These are phyloP conservation scores for Exutisphaerella laricina DNA, from an alignment of 2,329 filamentous ascomycete genomes.

Conservation along the genomic window DNA sequence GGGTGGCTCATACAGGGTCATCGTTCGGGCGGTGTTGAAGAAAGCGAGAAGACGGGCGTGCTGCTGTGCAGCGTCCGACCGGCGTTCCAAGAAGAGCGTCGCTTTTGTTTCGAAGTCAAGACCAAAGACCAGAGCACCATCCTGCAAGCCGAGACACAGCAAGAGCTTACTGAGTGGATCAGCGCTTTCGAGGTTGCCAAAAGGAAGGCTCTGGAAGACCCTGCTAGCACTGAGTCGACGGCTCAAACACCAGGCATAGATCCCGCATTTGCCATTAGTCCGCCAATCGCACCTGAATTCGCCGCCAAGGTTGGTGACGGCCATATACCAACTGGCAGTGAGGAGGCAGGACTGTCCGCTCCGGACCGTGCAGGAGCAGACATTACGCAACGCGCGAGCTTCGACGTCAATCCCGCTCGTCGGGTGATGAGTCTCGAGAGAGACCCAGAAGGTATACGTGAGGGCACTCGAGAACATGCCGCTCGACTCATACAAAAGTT, in stretches of 20 bases:
- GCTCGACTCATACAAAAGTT: conserved; percentile 88
- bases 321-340: conserved; percentile 49
- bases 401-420: conserved; percentile 56
- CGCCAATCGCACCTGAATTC: conserved; percentile 83
- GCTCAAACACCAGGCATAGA: conserved; percentile 45
- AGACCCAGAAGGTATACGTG: conserved; percentile 48
- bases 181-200: conserved; percentile 91
- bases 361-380: conserved; percentile 44
- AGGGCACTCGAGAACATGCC: conserved; percentile 73
- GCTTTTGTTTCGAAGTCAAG: conserved; percentile 98
- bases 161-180: conserved; percentile 95
- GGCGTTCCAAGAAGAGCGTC: conserved; percentile 82
- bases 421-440: conserved; percentile 46
- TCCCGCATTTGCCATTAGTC: conserved; percentile 87
- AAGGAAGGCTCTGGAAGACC: conserved; percentile 78
- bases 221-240: conserved; percentile 47
- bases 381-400: conserved; percentile 58
- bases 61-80: conserved; percentile 88
- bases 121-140: conserved; percentile 89
- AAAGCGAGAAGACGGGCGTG: conserved; percentile 94
- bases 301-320: conserved; percentile 72
- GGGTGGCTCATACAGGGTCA: conserved; percentile 83
- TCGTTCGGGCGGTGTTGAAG: conserved; percentile 77
- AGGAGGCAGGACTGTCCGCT: conserved; percentile 60
- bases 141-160: conserved; percentile 90